Conservation (phyloP, 225 moss, liverwort and hornwort genomes). For the Neckera pumila region DNA sequence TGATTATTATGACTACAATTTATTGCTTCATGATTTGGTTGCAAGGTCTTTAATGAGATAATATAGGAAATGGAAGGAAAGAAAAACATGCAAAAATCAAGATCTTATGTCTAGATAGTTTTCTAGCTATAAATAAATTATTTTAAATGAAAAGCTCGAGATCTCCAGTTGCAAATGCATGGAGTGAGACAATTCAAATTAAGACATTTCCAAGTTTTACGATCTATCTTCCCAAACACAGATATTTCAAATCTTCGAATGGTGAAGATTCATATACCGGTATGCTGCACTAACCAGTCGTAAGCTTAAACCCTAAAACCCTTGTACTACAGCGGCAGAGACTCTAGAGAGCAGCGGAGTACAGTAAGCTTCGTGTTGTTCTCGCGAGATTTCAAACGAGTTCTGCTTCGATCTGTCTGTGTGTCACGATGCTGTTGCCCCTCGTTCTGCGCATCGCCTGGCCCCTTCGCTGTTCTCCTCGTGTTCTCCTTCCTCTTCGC, state of each 20-base stretch:
- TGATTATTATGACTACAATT: not conserved
- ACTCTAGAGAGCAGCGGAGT: not conserved
- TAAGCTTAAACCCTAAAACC: not conserved
- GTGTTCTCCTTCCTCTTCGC: not conserved
- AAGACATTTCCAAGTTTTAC: not conserved
- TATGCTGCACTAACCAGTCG: not conserved
- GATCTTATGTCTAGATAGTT: not conserved
- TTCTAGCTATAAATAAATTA: not conserved
- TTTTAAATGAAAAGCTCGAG: fast-evolving
- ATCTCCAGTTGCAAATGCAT: too few relatives aligned
- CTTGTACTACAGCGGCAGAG: too few relatives aligned
- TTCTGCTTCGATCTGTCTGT: not conserved
- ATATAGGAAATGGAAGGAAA: not conserved
- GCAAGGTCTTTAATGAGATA: fast-evolving
- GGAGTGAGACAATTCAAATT: not conserved
- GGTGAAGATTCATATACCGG: not conserved
- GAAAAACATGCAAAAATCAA: not conserved
- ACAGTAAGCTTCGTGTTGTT: not conserved
- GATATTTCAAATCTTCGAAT: not conserved
- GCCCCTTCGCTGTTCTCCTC: not conserved
- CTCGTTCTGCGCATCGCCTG: not conserved
- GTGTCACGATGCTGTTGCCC: not conserved
- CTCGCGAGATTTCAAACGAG: not conserved
- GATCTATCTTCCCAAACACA: not conserved
- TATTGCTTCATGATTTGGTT: not conserved